Conservation (phyloP, 148 eudicot species). For the Rhododendron molle region DNA sequence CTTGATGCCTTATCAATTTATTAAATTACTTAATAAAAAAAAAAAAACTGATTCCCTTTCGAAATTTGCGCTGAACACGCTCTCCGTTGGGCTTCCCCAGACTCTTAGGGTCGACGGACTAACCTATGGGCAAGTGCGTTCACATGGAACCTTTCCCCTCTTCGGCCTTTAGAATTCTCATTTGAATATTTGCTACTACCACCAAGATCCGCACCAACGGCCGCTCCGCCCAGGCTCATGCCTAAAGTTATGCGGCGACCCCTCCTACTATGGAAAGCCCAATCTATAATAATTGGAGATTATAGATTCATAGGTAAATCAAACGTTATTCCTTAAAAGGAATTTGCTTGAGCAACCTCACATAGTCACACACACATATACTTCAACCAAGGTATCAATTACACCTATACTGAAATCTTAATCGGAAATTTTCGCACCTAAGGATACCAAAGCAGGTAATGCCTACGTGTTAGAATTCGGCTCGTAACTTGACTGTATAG, state of each 20-base stretch:
- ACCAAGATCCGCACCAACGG: conserved; percentile 20
- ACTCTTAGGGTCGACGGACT: conserved; percentile 29
- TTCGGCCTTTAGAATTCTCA: conserved; percentile 48
- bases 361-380: neutral
- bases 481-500: neutral
- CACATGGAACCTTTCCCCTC: conserved; percentile 50
- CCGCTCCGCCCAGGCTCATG: conserved; percentile 34
- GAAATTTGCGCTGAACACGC: neutral
- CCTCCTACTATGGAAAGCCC: conserved; percentile 22
- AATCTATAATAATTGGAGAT: neutral
- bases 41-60: neutral
- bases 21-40: neutral
- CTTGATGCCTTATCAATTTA: neutral
- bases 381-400: neutral
- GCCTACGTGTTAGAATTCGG: neutral
- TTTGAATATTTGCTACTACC: conserved; percentile 61
- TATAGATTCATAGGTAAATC: neutral
- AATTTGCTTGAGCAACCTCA: neutral
- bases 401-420: neutral
- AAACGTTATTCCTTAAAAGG: neutral
- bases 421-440: neutral
- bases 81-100: conserved; percentile 14
- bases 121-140: conserved; percentile 46
- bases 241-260: conserved; percentile 34
- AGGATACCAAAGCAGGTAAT: neutral